phyloP scores from a whole-genome alignment of 345 rosid genomes.

The Sapria himalayana region DNA sequence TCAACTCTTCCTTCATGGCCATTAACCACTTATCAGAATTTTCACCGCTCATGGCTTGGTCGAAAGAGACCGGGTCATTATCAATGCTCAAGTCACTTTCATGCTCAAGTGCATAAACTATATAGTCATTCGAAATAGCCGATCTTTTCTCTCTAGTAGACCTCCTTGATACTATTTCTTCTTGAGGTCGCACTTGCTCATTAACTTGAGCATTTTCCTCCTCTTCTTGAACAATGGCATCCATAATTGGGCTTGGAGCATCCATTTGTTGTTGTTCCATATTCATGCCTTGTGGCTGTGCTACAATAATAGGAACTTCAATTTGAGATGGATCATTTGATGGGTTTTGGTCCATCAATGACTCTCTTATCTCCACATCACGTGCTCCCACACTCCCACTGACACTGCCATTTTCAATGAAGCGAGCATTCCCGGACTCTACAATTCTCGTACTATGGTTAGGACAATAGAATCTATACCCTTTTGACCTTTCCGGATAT shows the following conservation, averaged over 20 bases:
- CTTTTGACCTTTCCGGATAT: neutral
- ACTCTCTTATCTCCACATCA: neutral
- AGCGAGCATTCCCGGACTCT: neutral
- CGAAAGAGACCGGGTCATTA: neutral
- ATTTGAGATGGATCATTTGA: neutral
- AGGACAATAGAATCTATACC: neutral
- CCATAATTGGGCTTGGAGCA: too few relatives aligned
- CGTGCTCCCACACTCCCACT: neutral
- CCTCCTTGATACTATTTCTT: neutral
- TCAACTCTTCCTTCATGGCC: neutral
- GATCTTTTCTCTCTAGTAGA: neutral
- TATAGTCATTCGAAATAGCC: neutral
- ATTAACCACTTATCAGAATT: neutral
- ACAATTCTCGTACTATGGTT: constrained; percentile 1
- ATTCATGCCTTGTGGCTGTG: neutral
- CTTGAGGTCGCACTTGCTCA: too few relatives aligned
- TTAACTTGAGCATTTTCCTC: too few relatives aligned
- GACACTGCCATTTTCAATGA: neutral
- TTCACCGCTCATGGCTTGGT: neutral
- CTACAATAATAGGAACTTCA: neutral
- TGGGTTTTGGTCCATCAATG: neutral
- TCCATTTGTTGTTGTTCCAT: too few relatives aligned
- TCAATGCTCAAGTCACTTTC: neutral
- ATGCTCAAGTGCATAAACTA: too few relatives aligned
- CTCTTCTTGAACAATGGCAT: too few relatives aligned